Evolutionary conservation across 2,329 filamentous ascomycete species (phyloP), one percentile per base, ranked within the genome.

Genomic region (Phoma sp.): DNA sequence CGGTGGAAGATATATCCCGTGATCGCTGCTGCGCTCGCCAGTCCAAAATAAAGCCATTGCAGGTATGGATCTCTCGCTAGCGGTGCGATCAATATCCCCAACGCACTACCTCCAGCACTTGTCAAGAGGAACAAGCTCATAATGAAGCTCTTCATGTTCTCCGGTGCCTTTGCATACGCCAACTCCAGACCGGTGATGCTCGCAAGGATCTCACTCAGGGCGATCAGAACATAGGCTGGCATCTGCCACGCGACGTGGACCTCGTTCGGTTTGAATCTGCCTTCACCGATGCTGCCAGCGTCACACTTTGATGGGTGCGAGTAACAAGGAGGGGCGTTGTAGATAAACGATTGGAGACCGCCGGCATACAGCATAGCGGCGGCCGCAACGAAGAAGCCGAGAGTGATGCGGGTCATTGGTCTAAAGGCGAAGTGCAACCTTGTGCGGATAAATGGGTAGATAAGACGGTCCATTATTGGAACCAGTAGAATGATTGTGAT

Each of bases 21-120:
- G 2, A 77, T 23, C 47, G 80, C 79, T 1, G 82, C 80, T 14
- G 78, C 78, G 47, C 75, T 64, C 5, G 80, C 81, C n/a, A 88
- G 73, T 17, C 83, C 83, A 20, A 79, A 77, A 64, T 88, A 89
- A 80, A 90, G 83, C 85, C 86, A 89, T 52, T 87, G 66, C 62
- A 89, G 81, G 60, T 85, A 80, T 18, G 88, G 88, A 67, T 91
- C 85, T 51, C 81, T 81, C 6, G 85, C 83, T 5, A 80, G 74
- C 0, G 87, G 84, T 1, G 84, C 81, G 11, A 90, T 75, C 2
- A 86, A 82, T 61, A 87, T 83, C 2, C 83, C 85, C 18, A 91
- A 74, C 26, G 83, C 83, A 2, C 84, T 80, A 3, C 83, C 84
- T 37, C 84, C 78, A 3, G 84, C 85, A 38, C 78, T 83, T 32